Evolutionary conservation across 1,139 yeast species (phyloP).

Genomic region (Nakaseomyces nivariensis): DNA sequence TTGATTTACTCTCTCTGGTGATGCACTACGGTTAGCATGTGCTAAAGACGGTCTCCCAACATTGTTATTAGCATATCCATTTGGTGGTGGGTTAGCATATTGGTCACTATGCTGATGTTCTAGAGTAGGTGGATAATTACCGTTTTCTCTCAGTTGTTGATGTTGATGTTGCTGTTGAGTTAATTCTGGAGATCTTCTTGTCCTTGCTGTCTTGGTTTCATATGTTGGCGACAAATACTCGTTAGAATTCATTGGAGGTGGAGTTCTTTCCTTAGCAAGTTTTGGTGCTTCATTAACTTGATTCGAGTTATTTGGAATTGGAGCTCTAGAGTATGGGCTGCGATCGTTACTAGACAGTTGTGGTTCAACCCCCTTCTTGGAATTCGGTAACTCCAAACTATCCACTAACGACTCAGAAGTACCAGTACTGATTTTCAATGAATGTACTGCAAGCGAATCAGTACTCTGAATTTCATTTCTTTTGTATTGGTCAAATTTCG

Average conservation of each 20-base stretch:
- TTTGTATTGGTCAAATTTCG: constrained; percentile 25
- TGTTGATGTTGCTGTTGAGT: background rate
- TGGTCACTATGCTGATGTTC: background rate
- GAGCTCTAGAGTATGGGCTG: background rate
- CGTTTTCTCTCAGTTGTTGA: background rate
- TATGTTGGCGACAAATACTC: background rate
- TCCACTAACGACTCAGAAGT: constrained; percentile 6
- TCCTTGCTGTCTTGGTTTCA: background rate
- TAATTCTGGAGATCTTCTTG: background rate
- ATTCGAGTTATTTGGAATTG: background rate
- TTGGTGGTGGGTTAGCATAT: background rate
- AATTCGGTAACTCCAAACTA: constrained; percentile 2
- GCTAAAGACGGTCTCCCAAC: background rate
- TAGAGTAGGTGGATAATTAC: background rate
- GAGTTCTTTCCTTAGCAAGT: background rate
- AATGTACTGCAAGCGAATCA: constrained; percentile 16
- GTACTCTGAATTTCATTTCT: constrained; percentile 13
- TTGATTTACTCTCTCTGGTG: background rate
- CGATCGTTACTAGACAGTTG: background rate
- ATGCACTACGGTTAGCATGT: background rate
- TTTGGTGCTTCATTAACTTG: background rate
- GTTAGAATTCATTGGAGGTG: background rate
- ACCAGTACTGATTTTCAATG: constrained; percentile 12
- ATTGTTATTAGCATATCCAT: background rate
- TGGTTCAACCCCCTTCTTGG: background rate